Evolutionary conservation across 768 basidiomycete genomes (phyloP), one percentile per base, ranked within the genome.

Genomic region (Cystofilobasidium capitatum): DNA sequence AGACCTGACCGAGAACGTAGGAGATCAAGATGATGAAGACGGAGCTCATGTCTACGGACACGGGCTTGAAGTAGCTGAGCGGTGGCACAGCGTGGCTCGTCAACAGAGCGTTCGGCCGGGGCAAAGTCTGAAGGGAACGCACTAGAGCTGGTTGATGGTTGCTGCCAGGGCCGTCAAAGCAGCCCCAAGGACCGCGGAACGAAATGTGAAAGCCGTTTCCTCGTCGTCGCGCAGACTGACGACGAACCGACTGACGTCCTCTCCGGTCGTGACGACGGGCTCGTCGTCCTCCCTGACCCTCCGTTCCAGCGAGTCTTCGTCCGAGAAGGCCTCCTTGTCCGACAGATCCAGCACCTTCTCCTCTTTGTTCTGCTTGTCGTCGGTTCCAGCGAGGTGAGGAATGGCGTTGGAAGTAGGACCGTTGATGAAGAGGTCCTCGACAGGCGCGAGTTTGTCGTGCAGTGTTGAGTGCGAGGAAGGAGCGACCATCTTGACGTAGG

Each of bases 21-120:
- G 80, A 80, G 57, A 84, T 72, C 51, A 86, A 77, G 16, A 85
- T 76, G 22, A 85, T 73, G 76, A 85, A 86, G 14, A 85, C 82
- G 0, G 82, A 79, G 2, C 82, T 83, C 20, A 85, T 82, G 0
- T 74, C 58, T 70, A 81, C 78, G 68, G 81, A 78, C 3, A 83
- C 74, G 0, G 85, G 85, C 72, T 86, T 85, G 75, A 84, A 85
- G 6, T 79, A 62, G 72, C 84, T 85, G 39, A 85, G 83, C 83
- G 85, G 47, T 22, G 55, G 22, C 58, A 62, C 59, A 16, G 16
- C 14, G 17, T 26, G 14, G 20, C 49, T 13, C 40, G n/a, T 35
- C 42, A 31, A 26, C 44, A n/a, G n/a, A n/a, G n/a, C n/a, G n/a
- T n/a, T n/a, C n/a, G n/a, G n/a, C n/a, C n/a, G n/a, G n/a, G n/a